Evolutionary conservation across 768 basidiomycete genomes (phyloP), one percentile per base, ranked within the genome.

Genomic region (Rhizopogon vinicolor): DNA sequence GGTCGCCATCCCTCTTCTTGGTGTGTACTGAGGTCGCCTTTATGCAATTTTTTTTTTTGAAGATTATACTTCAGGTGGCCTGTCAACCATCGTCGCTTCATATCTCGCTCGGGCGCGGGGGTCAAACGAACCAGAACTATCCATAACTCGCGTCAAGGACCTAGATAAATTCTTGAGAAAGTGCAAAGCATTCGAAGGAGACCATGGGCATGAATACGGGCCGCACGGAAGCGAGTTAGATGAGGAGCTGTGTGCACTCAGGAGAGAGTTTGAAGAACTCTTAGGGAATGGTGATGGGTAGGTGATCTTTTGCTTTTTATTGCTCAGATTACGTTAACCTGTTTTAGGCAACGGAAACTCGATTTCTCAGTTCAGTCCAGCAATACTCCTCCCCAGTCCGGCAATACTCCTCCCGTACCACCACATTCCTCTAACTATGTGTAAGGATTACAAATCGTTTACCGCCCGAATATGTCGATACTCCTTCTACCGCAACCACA

Each of bases 21-120:
- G 72, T 73, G 0, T 6, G 72, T 63, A 44, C 25, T 14, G 7
- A 33, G 33, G 37, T 33, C 5, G 2, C 44, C 28, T 58, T n/a
- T 7, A 29, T 10, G 1, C 33, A 29, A 33, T 6, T 18, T 39
- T 18, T 18, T 39, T 18, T 39, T 5, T 1, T 45, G 52, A 29
- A 60, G 16, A 16, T 31, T 37, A 41, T 7, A 25, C 18, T 51
- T 0, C 18, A 83, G 85, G 89, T 31, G 87, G 83, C n/a, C 54
- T 86, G 10, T 68, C 86, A 3, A 91, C 88, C 0, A 18, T 89
- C 18, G 78, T 85, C 13, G 87, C 88, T 16, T 85, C 87, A 1
- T 90, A 86, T 66, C 75, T 91, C 25, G 89, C 88, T 3, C 81
- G 84, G 12, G 76, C 80, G 28, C 81, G 87, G 25, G 86, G 87